Base-by-base conservation (phyloP, 225 moss, liverwort and hornwort genomes). In the Marchantia polymorpha region DNA sequence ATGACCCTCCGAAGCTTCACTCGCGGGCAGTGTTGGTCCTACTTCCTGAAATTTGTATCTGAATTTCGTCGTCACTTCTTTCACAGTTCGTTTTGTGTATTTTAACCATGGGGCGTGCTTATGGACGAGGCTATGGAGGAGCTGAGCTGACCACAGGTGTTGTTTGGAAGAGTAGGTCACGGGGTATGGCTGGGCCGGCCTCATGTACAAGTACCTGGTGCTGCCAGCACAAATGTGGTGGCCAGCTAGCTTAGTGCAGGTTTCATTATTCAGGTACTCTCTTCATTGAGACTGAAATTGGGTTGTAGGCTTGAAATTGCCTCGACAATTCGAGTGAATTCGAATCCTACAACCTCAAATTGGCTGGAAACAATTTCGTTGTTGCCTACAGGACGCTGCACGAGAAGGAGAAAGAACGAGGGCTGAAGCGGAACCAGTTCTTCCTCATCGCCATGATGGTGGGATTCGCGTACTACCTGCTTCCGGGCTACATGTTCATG, bases 221-320 rank as follows among this genome's bases (percentile, higher is more conserved):
- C 73, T 84, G 61, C 88, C 88, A 39, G 88, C 86, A n/a, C 83
- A 88, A 30, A 88, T 88, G 88, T 88, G 88, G 88, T 88, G 88
- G 88, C 88, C 88, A 11, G 73, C 81, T 14, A 83, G 85, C 69
- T 51, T 88, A 82, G 83, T 82, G 67, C 80, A 88, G 64, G 88
- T 88, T 49, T 86, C 86, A 16, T 58, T 88, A 47, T 88, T 88
- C 88, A 83, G 88, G 88, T 88, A 53, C 73, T 1, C 7, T 16
- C n/a, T 61, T 61, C n/a, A 61, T 61, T 29, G 7, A 5, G 39
- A 39, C 2, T 39, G 39, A 39, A 39, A 39, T 39, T 39, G 39
- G 39, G 39, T 39, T 39, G 5, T 39, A 39, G 39, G 39, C 39
- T 39, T 39, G 5, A 39, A 39, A 39, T 39, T 39, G 3, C 39